Percentiles rank a stretch among this genome's conserved stretches.
Evolutionary conservation across 2,329 filamentous ascomycete genomes (phyloP).

Genomic region (Calonectria pseudoreteaudii): DNA sequence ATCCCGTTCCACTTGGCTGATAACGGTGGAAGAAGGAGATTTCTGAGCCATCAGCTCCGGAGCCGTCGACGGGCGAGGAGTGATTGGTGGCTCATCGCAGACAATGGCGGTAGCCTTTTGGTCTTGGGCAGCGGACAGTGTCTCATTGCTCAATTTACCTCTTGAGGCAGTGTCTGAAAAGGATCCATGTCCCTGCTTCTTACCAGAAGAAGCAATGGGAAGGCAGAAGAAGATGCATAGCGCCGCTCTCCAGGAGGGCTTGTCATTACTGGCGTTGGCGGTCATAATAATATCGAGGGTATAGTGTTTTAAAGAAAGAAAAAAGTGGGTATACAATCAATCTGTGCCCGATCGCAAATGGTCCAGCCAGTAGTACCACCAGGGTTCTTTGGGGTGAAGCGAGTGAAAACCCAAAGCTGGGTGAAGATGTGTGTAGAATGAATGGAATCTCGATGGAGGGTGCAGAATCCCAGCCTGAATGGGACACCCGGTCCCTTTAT

Average conservation of each 20-base stretch:
- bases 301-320: background rate
- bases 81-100: background rate
- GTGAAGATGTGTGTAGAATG: background rate
- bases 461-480: background rate
- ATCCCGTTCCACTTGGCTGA: background rate
- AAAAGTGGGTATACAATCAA: background rate
- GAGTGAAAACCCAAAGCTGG: background rate
- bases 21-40: background rate
- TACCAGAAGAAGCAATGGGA: background rate
- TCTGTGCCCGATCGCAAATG: background rate
- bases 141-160: background rate
- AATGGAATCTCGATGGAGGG: background rate
- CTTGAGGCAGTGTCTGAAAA: background rate
- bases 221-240: background rate
- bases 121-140: background rate
- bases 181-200: background rate
- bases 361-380: background rate
- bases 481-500: background rate
- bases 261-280: background rate
- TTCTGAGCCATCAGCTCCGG: background rate
- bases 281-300: background rate
- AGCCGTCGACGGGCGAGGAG: background rate
- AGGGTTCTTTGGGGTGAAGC: background rate
- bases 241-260: background rate
- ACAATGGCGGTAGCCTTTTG: background rate